Evolutionary conservation across 805 yeast genomes (phyloP).

Genomic region (Yamadazyma philogaea): DNA sequence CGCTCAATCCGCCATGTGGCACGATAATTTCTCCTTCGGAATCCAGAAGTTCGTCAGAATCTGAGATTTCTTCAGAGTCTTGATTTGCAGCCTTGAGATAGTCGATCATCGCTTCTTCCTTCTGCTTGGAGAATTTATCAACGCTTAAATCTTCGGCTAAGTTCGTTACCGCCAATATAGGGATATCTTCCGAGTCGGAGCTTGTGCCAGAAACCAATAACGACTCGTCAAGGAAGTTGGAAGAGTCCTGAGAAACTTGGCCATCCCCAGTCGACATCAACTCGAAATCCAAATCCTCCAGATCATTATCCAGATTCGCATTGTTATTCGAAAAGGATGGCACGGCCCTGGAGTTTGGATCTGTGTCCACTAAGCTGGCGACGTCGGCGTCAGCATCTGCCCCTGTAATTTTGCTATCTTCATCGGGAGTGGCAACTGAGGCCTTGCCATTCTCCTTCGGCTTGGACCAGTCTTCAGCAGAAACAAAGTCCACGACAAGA

Average conservation of each 20-base stretch:
- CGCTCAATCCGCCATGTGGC: background rate
- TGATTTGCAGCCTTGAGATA: background rate
- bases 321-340: too few species aligned
- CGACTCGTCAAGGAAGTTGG: too few species aligned
- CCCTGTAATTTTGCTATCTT: background rate
- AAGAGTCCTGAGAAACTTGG: too few species aligned
- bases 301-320: too few species aligned
- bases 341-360: too few species aligned
- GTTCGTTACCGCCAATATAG: background rate
- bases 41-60: background rate
- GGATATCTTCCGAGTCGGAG: background rate
- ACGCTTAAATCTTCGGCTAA: background rate
- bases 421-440: background rate
- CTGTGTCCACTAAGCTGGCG: too few species aligned
- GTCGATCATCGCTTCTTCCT: slow-evolving; percentile 5
- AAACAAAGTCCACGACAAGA: background rate
- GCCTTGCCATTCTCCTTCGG: background rate
- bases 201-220: background rate
- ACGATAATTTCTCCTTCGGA: background rate
- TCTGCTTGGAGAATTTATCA: slow-evolving; percentile 1
- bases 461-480: background rate
- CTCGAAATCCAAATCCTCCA: too few species aligned
- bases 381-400: too few species aligned
- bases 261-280: too few species aligned
- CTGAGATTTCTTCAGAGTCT: background rate